Base-by-base conservation (phyloP, 257 asterid genomes). In the Nicotiana knightiana region DNA sequence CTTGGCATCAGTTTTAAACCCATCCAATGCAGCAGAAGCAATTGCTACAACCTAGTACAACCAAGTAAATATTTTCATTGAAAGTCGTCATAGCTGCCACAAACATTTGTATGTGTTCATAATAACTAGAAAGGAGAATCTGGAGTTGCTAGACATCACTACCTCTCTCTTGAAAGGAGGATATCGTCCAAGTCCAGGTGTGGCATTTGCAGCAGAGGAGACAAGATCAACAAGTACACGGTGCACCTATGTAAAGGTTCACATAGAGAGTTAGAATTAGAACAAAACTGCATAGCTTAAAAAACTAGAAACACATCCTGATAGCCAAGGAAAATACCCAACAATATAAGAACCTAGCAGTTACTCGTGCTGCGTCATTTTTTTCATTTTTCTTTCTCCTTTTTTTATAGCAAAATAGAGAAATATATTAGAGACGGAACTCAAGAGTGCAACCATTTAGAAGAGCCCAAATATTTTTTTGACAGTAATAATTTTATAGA, bases 111-210 rank as follows among this genome's bases (percentile, higher is more conserved):
- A 30, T 30, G 7, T 6, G 13, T 12, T 26, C 21, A 30, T 76
- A 5, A 11, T 15, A 33, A 33, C 33, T 54, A 53, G 15, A n/a
- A 53, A 37, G 63, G 11, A 21, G 46, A 63, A 58, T 63, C 63
- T 51, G 66, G 58, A 63, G 70, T 73, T 59, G 75, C 81, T 48
- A 79, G 64, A 39, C 79, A 75, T 33, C 67, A 35, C 67, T 81
- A 93, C 99, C 98, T 94, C 99, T 85, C 98, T 86, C 92, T 96
- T 96, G 84, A 96, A 96, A 85, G 98, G 97, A 84, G 98, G 99
- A 86, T 94, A 96, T 89, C 97, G 92, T 84, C 99, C 99, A 71
- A 96, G 98, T 84, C 99, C 99, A 26, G 99, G 97, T 35, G 99
- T 96, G 77, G 96, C 93, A 86, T 94, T 96, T 64, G 98, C 98